A percentile compares a stretch with the other conserved stretches of the same genome.
Evolutionary conservation across 208 protist genomes (phyloP).

Genomic region (Lotmaria passim): DNA sequence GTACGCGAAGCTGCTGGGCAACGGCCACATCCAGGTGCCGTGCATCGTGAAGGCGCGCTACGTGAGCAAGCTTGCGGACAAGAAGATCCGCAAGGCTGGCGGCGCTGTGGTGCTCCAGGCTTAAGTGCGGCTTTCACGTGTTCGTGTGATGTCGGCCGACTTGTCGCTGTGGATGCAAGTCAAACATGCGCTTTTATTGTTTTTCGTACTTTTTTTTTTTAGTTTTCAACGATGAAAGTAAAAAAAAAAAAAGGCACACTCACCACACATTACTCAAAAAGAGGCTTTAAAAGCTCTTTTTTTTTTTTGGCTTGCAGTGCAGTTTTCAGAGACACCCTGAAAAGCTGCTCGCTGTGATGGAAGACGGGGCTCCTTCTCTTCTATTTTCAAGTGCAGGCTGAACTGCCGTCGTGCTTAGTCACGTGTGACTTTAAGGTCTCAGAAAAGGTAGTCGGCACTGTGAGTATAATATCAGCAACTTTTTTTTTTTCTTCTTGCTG

Average conservation of each 20-base stretch:
- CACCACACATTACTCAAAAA: background rate
- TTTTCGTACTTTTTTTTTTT: slow-evolving; percentile 14
- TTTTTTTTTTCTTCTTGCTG: too few relatives aligned
- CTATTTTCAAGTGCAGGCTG: too few relatives aligned
- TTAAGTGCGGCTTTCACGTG: slow-evolving; percentile 1
- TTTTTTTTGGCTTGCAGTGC: too few relatives aligned
- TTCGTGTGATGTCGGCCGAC: slow-evolving; percentile 1
- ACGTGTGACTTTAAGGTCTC: too few relatives aligned
- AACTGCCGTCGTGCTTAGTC: too few relatives aligned
- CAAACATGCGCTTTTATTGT: slow-evolving; percentile 19
- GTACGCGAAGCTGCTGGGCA: slow-evolving; percentile 99
- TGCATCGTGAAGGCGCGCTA: slow-evolving; percentile 99
- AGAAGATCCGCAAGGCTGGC: slow-evolving; percentile 99
- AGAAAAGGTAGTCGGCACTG: too few relatives aligned
- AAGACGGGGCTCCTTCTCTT: too few relatives aligned
- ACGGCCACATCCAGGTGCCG: slow-evolving; percentile 98
- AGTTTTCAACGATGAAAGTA: slow-evolving; percentile 2
- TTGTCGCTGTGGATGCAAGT: slow-evolving; percentile 9
- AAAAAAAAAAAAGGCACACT: background rate
- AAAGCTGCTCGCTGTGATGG: too few relatives aligned
- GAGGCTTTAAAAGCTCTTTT: too few relatives aligned
- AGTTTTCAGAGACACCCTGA: too few relatives aligned
- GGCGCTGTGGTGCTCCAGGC: slow-evolving; percentile 97
- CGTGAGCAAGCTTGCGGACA: slow-evolving; percentile 98
- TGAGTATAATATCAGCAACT: too few relatives aligned